phyloP scores from a whole-genome alignment of 1,284 basidiomycete species.

The Athelia psychrophila region DNA sequence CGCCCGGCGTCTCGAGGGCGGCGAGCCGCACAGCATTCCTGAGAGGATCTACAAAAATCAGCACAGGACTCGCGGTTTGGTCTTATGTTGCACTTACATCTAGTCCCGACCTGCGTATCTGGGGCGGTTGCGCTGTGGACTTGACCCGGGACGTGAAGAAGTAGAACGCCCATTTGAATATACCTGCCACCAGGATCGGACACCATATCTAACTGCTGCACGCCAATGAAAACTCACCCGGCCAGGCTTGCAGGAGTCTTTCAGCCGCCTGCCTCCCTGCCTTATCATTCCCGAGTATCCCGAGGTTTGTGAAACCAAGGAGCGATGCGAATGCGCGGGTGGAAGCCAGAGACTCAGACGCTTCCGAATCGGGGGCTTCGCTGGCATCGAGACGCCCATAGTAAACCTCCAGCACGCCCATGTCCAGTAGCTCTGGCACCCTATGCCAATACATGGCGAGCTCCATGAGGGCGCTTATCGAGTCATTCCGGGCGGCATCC shows the following conservation, averaged over 20 bases:
- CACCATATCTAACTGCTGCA: background rate
- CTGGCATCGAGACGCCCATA: constrained; percentile 22
- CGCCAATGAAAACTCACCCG: constrained; percentile 12
- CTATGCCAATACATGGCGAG: no score
- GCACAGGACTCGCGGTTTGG: background rate
- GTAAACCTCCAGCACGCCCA: constrained; percentile 22
- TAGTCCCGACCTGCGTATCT: constrained; percentile 18
- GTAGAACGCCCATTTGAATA: constrained; percentile 35
- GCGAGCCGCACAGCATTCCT: constrained; percentile 20
- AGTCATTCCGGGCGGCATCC: no score
- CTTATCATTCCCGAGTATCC: constrained; percentile 19
- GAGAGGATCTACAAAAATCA: constrained; percentile 16
- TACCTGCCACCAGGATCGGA: constrained; percentile 5
- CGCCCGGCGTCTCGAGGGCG: constrained; percentile 27
- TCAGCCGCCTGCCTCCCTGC: no score
- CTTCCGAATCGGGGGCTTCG: constrained; percentile 11
- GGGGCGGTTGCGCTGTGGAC: constrained; percentile 7
- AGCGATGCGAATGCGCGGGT: constrained; percentile 29
- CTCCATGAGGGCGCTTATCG: no score
- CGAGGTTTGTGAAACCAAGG: constrained; percentile 31
- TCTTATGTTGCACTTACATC: constrained; percentile 14
- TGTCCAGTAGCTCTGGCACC: no score
- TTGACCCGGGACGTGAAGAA: constrained; percentile 27
- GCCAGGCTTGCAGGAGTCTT: constrained; percentile 23
- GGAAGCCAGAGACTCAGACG: constrained; percentile 10